Base-by-base conservation (phyloP, 345 rosid genomes). In the Hypericum androsaemum region DNA sequence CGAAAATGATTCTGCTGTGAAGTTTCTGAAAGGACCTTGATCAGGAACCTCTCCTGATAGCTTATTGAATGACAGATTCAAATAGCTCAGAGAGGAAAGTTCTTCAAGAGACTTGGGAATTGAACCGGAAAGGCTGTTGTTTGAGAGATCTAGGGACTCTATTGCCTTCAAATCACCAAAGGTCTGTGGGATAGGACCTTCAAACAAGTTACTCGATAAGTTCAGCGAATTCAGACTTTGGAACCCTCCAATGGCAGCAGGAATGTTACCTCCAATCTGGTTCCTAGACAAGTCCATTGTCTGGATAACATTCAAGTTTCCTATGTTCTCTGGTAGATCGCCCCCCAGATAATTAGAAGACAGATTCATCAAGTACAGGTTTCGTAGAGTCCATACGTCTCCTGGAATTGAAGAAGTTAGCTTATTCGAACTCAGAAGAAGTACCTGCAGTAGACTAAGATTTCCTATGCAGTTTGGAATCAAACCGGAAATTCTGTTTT, bases 311-410 rank as follows among this genome's bases (percentile, higher is more conserved):
- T 41, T 55, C 14, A 64, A 7, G 43, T 56, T 56, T 5, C 69
- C 69, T 0, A 66, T 45, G 10, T 64, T 54, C 5, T 0, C 8
- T 0, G 73, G 58, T 5, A 72, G 37, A 14, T 16, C 10, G 6
- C 76, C 76, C 5, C 12, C 47, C 12, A 71, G 53, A 8, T 56
- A 9, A 56, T 71, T 75, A 10, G 50, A 38, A n/a, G 28, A 54
- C 17, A 76, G 60, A 35, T 62, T 13, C 0, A 68, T 8, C 4
- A 4, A 6, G 32, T 7, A 3, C 46, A 71, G 17, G 0, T 8
- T 17, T 39, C 42, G 44, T 16, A 59, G 50, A n/a, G 50, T 43
- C 8, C 71, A 66, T 0, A 70, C 41, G 39, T 53, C 61, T 0
- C 43, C 17, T 52, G 75, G 73, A 7, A 76, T 62, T 0, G 4